A percentile compares a stretch with the other conserved stretches of the same genome.
phyloP scores from a whole-genome alignment of 2,329 filamentous ascomycete genomes.

The Penicillium nordicum region DNA sequence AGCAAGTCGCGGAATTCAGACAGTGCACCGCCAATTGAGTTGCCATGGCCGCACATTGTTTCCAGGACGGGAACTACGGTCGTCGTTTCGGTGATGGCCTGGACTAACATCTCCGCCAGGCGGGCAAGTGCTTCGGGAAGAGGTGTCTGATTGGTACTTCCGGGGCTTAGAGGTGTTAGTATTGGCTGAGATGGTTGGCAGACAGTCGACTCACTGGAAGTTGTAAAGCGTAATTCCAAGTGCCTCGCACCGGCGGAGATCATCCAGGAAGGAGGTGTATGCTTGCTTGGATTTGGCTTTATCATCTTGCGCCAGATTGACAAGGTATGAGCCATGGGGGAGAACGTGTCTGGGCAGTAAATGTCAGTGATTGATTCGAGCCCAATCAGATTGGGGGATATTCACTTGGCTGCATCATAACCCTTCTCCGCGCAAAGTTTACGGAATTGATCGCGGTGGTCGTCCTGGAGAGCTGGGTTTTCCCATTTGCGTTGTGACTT shows the following conservation, averaged over 20 bases:
- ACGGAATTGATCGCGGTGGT: conserved; percentile 67
- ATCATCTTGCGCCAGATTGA: conserved; percentile 89
- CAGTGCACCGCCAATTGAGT: conserved; percentile 80
- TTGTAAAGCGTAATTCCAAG: conserved; percentile 93
- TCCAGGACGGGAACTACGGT: conserved; percentile 81
- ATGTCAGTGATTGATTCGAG: conserved; percentile 7
- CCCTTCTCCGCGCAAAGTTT: conserved; percentile 63
- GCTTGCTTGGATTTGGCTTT: conserved; percentile 76
- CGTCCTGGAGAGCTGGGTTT: conserved; percentile 70
- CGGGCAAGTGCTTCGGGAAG: conserved; percentile 69
- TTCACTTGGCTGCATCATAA: conserved; percentile 63
- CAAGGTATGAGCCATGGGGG: conserved; percentile 92
- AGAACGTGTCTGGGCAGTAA: conserved; percentile 61
- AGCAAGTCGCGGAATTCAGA: conserved; percentile 87
- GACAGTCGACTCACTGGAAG: conserved; percentile 62
- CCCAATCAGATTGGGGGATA: background rate
- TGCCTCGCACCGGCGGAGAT: conserved; percentile 77
- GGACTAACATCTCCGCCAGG: conserved; percentile 79
- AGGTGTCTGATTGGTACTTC: conserved; percentile 68
- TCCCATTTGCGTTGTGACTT: conserved; percentile 96
- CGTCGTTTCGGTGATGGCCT: conserved; percentile 70
- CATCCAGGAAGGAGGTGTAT: conserved; percentile 81
- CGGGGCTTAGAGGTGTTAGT: conserved; percentile 53
- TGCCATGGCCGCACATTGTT: conserved; percentile 91
- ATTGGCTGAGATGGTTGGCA: background rate